Base-by-base conservation (phyloP, 768 basidiomycete species). In the Kwoniella heveanensis region DNA sequence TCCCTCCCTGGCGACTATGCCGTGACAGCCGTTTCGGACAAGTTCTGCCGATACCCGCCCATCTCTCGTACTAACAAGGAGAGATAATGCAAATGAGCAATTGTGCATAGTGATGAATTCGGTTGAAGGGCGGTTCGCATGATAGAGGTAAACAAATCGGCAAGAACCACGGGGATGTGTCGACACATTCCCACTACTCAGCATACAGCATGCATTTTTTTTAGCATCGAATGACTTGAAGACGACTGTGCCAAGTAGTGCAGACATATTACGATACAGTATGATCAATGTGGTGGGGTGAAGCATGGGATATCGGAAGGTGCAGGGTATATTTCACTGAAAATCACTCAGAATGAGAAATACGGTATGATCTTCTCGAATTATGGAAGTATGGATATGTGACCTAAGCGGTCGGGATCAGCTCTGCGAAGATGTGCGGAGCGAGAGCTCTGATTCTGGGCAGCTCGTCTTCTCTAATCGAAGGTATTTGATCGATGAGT, bases 1-100 rank as follows among this genome's bases (percentile, higher is more conserved):
- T 90, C 93, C 5, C 79, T 90, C 49, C 93, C 96, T 84, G 95
- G 95, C 85, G 78, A 64, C 83, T 80, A 57, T 53, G 52, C 62
- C 32, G 89, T 98, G 27, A 91, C 91, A 10, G 92, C 90, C 54
- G 90, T 98, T 58, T 87, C 90, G 19, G 94, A 96, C 81, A 85
- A 85, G 36, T 91, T 87, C 73, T 98, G 94, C 82, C 85, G 90
- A 66, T 95, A 94, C 81, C 93, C 93, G 19, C 86, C 86, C n/a
- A 55, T 71, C 39, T 27, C 54, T 1, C 49, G 62, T 22, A 57
- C 62, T 2, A 64, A 57, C 22, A 64, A 64, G 37, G 49, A 54
- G 53, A 49, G 50, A 53, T 64, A 49, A 51, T 26, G 46, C 13
- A 49, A 13, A 30, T 13, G 51, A 30, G 8, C 12, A 52, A 6